Evolutionary conservation across 306 rosid genomes (phyloP), one percentile per base, ranked within the genome.

Genomic region (Vigna hirtella): DNA sequence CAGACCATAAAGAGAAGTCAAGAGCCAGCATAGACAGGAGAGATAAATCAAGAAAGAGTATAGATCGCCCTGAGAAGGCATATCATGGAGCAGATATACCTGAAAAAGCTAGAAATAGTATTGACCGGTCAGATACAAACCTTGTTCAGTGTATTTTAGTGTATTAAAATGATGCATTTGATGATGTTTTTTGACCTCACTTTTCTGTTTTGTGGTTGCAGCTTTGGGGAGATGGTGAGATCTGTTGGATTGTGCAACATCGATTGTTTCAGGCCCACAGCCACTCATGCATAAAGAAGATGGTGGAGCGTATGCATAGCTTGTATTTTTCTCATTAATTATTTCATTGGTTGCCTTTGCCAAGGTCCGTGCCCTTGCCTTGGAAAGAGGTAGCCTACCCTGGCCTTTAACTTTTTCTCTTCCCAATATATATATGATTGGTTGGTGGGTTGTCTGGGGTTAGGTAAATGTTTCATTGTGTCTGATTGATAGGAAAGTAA

Each of bases 141-240:
- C 53, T 20, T 73, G 66, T 8, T 53, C 20, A 56, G 9, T 2
- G 38, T 22, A 55, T 15, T 45, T 3, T 42, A 45, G 42, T 22
- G 12, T 40, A 24, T 20, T 73, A 10, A 56, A 66, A 42, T 66
- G 67, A 38, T 40, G 38, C 77, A 53, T 18, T 30, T 55, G 16
- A 8, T 72, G 9, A 20, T 55, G 55, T 72, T 55, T 72, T 73
- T 43, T 66, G 55, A 72, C 50, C n/a, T 20, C 24, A 20, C 42
- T 72, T 73, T 72, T 56, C 3, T 73, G 26, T 56, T 53, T 53
- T 73, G 67, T 73, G 50, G 77, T 24, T 56, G 67, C 55, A 73
- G 77, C 58, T 73, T 73, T 56, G 77, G 77, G 67, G 77, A 73
- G 77, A 73, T 73, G 77, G 77, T 73, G 77, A 73, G 77, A 40